Evolutionary conservation across 768 basidiomycete species (phyloP).

Genomic region (Asterophora parasitica): DNA sequence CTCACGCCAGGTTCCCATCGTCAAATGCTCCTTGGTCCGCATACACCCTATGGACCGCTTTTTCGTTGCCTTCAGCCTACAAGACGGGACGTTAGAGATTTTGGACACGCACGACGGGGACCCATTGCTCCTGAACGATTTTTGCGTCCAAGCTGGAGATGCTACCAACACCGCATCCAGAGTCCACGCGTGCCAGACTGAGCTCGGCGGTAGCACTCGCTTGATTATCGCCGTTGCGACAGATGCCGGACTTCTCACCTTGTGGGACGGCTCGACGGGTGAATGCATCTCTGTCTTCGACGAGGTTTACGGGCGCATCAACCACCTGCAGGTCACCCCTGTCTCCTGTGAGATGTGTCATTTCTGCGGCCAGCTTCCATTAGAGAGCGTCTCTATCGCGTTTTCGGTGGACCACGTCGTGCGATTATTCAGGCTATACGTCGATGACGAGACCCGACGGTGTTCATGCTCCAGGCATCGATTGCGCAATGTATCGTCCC

Average conservation of each 20-base stretch:
- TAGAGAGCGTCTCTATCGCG: slow-evolving; percentile 61
- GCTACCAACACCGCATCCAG: slow-evolving; percentile 47
- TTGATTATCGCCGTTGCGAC: slow-evolving; percentile 60
- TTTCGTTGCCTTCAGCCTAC: slow-evolving; percentile 54
- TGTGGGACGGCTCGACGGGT: slow-evolving; percentile 70
- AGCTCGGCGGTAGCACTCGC: slow-evolving; percentile 45
- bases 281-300: slow-evolving; percentile 62
- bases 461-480: slow-evolving; percentile 61
- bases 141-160: slow-evolving; percentile 55
- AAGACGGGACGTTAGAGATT: slow-evolving; percentile 66
- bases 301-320: slow-evolving; percentile 53
- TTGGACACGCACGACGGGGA: slow-evolving; percentile 45
- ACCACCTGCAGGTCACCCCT: slow-evolving; percentile 55
- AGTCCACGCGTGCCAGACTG: slow-evolving; percentile 48
- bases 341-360: slow-evolving; percentile 54
- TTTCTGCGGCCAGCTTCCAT: slow-evolving; percentile 63
- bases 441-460: slow-evolving; percentile 51
- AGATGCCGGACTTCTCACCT: slow-evolving; percentile 60
- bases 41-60: slow-evolving; percentile 41
- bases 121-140: slow-evolving; percentile 37
- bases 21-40: slow-evolving; percentile 46
- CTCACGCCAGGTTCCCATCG: slow-evolving; percentile 37
- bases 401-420: slow-evolving; percentile 64
- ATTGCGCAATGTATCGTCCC: slow-evolving; percentile 39
- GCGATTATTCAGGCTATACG: slow-evolving; percentile 58